Base-by-base conservation (phyloP, 2,329 filamentous ascomycete species). In the Tolypocladium inflatum region DNA sequence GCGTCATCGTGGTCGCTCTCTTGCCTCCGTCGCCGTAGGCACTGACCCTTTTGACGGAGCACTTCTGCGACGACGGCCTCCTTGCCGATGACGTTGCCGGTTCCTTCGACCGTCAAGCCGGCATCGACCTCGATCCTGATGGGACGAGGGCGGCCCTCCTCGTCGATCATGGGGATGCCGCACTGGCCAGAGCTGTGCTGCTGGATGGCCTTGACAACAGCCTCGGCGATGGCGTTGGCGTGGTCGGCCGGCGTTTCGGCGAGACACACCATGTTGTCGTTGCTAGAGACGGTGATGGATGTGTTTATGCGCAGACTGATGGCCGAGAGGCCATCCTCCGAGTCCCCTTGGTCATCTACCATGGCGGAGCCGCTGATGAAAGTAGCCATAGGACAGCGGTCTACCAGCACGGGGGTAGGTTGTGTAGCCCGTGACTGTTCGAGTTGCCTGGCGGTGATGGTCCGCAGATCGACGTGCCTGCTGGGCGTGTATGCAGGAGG, bases 221-320 rank as follows among this genome's bases (percentile, higher is more conserved):
- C 71, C 9, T 71, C 67, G 11, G 78, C 74, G 59, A 83, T 71
- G 58, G 71, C 63, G 63, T 72, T 65, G 65, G 78, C 76, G 53
- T 74, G 71, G 5, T 69, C 67, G 6, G 73, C 66, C 1, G 76
- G 71, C 6, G 74, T 71, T 4, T 73, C 65, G 0, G 69, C 63
- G 23, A 81, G 65, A 23, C 76, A 74, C 52, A 82, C 68, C 54
- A 80, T 65, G 66, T 84, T 85, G 67, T 76, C 71, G 67, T 73
- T 73, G 60, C 75, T 76, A 42, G 69, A 68, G 63, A 84, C 71
- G 59, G 64, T 71, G 64, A 83, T 66, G 1, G 77, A 73, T 19
- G 77, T 75, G 63, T 77, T 76, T 69, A 85, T 78, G 19, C 69
- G 71, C 51, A 84, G 67, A 54, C 67, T 71, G 59, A 82, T 74